Evolutionary conservation across 768 basidiomycete genomes (phyloP).

Genomic region (Crucibulum laeve): DNA sequence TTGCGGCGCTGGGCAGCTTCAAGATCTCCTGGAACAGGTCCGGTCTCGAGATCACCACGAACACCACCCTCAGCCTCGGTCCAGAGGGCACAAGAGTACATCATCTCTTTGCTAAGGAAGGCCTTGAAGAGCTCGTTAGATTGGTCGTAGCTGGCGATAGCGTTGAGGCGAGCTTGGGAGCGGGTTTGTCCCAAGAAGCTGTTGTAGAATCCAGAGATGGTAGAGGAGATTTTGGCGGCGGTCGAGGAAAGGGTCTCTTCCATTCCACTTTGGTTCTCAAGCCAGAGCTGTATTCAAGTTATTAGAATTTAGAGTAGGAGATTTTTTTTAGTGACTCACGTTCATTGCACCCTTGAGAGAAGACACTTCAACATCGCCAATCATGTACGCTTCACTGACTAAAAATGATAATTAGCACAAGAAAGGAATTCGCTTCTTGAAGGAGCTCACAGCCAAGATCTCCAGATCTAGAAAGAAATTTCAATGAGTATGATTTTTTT

Average conservation of each 20-base stretch:
- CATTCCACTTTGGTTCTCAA: slow-evolving; percentile 62
- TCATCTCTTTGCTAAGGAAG: slow-evolving; percentile 87
- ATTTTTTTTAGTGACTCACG: slow-evolving; percentile 31
- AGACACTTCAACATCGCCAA: slow-evolving; percentile 61
- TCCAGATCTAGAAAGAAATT: slow-evolving; percentile 39
- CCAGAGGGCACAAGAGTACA: slow-evolving; percentile 91
- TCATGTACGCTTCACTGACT: slow-evolving; percentile 77
- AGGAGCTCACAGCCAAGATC: slow-evolving; percentile 64
- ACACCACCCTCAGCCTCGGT: slow-evolving; percentile 76
- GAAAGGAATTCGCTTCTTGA: slow-evolving; percentile 4
- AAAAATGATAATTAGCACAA: slow-evolving; percentile 10
- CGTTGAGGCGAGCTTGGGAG: slow-evolving; percentile 72
- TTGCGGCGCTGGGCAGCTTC: slow-evolving; percentile 83
- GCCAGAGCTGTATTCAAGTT: slow-evolving; percentile 47
- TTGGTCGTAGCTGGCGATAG: slow-evolving; percentile 86
- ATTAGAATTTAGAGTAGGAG: slow-evolving; percentile 8
- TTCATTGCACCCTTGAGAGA: slow-evolving; percentile 60
- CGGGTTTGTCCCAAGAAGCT: slow-evolving; percentile 71
- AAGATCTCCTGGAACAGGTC: slow-evolving; percentile 61
- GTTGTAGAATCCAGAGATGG: slow-evolving; percentile 61
- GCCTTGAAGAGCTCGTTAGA: slow-evolving; percentile 88
- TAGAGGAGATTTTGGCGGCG: slow-evolving; percentile 51
- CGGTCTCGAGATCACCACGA: slow-evolving; percentile 58
- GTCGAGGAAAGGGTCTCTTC: slow-evolving; percentile 52
- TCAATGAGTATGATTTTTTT: not conserved